Evolutionary conservation across 306 rosid genomes (phyloP).

Genomic region (Malus orientalis): DNA sequence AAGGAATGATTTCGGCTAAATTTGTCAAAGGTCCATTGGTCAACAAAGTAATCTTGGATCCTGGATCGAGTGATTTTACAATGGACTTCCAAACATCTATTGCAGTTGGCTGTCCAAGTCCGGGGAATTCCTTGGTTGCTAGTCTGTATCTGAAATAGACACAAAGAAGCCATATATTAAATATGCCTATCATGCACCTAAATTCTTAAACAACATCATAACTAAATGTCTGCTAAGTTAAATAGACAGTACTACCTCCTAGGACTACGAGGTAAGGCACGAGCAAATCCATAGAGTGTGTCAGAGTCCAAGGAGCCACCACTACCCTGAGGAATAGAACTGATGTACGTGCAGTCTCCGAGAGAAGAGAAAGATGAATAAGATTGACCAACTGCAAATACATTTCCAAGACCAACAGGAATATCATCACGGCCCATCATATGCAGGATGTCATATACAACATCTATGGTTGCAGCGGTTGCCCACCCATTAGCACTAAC

Average conservation of each 20-base stretch:
- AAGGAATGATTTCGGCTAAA: constrained; percentile 39
- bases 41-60: constrained; percentile 43
- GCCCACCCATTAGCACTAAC: constrained; percentile 62
- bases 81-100: constrained; percentile 48
- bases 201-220: background rate
- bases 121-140: constrained; percentile 35
- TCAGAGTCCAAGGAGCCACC: constrained; percentile 60
- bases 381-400: constrained; percentile 37
- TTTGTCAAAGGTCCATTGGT: constrained; percentile 60
- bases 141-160: constrained; percentile 36
- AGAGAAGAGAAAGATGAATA: constrained; percentile 21
- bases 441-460: constrained; percentile 47
- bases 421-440: constrained; percentile 74
- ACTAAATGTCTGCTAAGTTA: background rate
- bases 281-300: constrained; percentile 60
- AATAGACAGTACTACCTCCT: constrained; percentile 31
- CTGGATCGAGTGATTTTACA: constrained; percentile 24
- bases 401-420: constrained; percentile 47
- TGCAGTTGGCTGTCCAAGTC: constrained; percentile 43
- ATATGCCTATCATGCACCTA: no score
- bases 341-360: constrained; percentile 39
- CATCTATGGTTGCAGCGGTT: constrained; percentile 53
- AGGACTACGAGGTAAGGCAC: constrained; percentile 51
- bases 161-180: no score
- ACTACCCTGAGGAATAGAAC: constrained; percentile 49